Base-by-base conservation (phyloP, 2,329 filamentous ascomycete genomes). In the Cadophora luteo-olivacea region DNA sequence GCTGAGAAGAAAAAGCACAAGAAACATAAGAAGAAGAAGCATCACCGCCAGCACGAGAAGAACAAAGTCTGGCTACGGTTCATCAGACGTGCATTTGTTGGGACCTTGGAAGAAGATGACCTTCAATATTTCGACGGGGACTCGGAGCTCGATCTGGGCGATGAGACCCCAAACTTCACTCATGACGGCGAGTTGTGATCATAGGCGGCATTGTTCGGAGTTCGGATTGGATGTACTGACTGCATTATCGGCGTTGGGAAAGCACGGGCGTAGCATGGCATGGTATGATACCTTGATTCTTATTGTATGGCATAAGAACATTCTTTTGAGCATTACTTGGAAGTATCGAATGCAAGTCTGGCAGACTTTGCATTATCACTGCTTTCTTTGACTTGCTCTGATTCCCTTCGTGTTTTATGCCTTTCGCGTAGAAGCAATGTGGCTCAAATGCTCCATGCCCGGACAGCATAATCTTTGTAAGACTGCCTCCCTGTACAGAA, bases 31-130 rank as follows among this genome's bases (percentile, higher is more conserved):
- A 81, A 83, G 69, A 82, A 85, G 71, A 84, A 84, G 70, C 82
- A 85, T 72, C 83, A 84, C 64, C 86, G 86, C 76, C 83, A 85
- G 66, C 81, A 82, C 70, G 83, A 83, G 73, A 85, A 86, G 74
- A 91, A 91, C 77, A 89, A 90, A 78, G 83, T 88, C 6, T 97
- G 94, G 94, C 84, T 89, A 69, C 88, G 90, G 61, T 97, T 97
- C 78, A 81, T 97, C 33, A 80, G 83, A 68, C 88, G 93, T 66
- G 94, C 94, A 0, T 97, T 96, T 81, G 92, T 97, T 25, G 87
- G 89, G 49, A 94, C 90, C 3, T 81, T 92, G 74, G 85, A 88
- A 62, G 82, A 87, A 65, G 84, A 91, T 61, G 88, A 95, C 51
- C 83, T 97, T 19, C 77, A 82, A 67, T 61, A 52, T 60, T 76